phyloP scores from a whole-genome alignment of 108 stramenopile genomes.

The Pseudonitzschia multistriata region DNA sequence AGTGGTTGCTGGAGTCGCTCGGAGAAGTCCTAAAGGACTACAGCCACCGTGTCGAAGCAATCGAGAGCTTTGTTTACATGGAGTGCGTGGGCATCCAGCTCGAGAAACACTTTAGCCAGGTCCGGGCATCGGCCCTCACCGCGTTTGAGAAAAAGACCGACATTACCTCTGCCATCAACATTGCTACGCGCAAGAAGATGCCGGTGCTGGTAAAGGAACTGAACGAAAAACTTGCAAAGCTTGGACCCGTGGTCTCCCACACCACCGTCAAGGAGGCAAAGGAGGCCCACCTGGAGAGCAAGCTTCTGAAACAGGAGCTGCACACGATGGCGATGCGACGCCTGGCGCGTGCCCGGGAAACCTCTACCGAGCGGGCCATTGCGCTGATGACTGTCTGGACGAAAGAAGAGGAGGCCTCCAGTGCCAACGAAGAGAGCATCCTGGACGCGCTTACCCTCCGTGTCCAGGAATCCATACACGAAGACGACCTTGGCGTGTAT shows the following conservation, averaged over 20 bases:
- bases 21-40: conserved; percentile 65
- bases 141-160: conserved; percentile 86
- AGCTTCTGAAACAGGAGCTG: conserved; percentile 70
- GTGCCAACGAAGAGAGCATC: conserved; percentile 9
- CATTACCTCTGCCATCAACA: conserved; percentile 82
- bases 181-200: conserved; percentile 74
- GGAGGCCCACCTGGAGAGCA: conserved; percentile 79
- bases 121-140: conserved; percentile 62
- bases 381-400: conserved; percentile 75
- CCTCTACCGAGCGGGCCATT: conserved; percentile 66
- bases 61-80: conserved; percentile 87
- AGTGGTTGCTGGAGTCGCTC: conserved; percentile 40
- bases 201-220: conserved; percentile 68
- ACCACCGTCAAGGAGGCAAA: conserved; percentile 82
- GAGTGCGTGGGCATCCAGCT: conserved; percentile 81
- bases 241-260: conserved; percentile 70
- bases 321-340: conserved; percentile 67
- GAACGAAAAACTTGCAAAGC: conserved; percentile 62
- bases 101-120: conserved; percentile 73
- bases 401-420: conserved; percentile 47
- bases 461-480: background rate
- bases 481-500: background rate
- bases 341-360: conserved; percentile 65
- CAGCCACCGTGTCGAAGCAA: conserved; percentile 62
- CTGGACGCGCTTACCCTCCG: conserved; percentile 15